Conservation (phyloP, 257 asterid genomes). For the Fraxinus quadrangulata region DNA sequence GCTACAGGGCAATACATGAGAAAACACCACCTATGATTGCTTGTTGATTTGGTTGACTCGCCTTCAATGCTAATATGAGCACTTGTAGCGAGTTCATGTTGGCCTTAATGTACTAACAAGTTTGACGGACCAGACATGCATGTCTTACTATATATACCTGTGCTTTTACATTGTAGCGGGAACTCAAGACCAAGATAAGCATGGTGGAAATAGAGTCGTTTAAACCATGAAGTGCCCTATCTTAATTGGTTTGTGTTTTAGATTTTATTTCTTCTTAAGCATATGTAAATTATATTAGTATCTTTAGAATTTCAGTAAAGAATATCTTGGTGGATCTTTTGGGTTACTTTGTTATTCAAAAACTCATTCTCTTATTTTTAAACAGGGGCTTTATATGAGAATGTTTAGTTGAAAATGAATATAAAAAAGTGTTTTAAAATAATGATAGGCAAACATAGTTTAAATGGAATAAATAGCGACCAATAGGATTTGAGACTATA, state of each 20-base stretch:
- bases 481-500: neutral
- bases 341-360: neutral
- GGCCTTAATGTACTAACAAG: neutral
- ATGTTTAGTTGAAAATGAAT: too few species aligned
- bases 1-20: slow-evolving; percentile 66
- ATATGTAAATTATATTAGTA: neutral
- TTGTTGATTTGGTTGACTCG: slow-evolving; percentile 35
- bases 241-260: neutral
- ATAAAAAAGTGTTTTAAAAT: too few species aligned
- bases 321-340: neutral
- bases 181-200: neutral
- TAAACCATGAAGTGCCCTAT: neutral
- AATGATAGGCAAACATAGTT: too few species aligned
- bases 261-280: neutral
- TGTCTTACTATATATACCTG: neutral
- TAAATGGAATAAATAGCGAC: neutral
- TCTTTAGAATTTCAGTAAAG: neutral
- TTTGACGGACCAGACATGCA: neutral
- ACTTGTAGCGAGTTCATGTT: neutral
- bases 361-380: too few species aligned
- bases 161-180: neutral
- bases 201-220: neutral
- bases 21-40: slow-evolving; percentile 42
- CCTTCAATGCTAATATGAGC: neutral
- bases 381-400: too few species aligned